Conservation (phyloP, 495 filamentous ascomycete genomes). For the Darksidea phi region DNA sequence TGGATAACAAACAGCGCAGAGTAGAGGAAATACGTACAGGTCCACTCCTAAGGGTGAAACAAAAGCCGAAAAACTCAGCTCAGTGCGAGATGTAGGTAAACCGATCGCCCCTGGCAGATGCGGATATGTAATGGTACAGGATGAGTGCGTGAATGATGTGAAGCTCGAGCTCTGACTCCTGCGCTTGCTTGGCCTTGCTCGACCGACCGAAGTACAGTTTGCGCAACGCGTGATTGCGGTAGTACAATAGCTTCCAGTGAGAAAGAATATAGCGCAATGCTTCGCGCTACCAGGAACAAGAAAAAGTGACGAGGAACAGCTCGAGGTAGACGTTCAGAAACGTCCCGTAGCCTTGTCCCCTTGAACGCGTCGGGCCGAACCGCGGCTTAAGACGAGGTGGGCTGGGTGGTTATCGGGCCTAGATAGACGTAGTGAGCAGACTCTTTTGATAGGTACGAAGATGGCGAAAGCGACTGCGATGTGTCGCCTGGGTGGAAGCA, state of each 20-base stretch:
- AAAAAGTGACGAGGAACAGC: neutral
- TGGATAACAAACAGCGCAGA: conserved; percentile 12
- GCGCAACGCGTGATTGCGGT: conserved; percentile 1
- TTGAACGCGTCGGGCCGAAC: conserved; percentile 3
- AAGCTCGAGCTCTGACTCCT: conserved; percentile 8
- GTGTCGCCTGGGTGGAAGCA: neutral
- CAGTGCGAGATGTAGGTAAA: conserved; percentile 12
- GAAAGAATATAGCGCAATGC: conserved; percentile 1
- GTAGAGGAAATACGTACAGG: conserved; percentile 36
- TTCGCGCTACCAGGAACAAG: conserved; percentile 7
- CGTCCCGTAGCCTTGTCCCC: neutral
- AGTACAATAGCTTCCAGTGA: conserved; percentile 9
- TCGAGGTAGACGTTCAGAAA: conserved; percentile 6
- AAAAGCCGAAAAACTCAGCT: conserved; percentile 24
- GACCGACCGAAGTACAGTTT: conserved; percentile 3
- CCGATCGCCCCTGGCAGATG: conserved; percentile 39
- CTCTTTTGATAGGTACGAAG: too few species aligned
- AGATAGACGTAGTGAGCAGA: neutral
- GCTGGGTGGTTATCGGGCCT: neutral
- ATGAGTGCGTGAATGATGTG: conserved; percentile 13
- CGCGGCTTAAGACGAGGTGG: neutral
- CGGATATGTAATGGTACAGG: conserved; percentile 29
- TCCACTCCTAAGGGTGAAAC: conserved; percentile 16
- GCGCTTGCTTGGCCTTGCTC: conserved; percentile 11
- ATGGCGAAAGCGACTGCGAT: neutral